These are phyloP conservation scores for Porcisia hertigi DNA, from an alignment of 208 protist species.

Conservation along the genomic window DNA sequence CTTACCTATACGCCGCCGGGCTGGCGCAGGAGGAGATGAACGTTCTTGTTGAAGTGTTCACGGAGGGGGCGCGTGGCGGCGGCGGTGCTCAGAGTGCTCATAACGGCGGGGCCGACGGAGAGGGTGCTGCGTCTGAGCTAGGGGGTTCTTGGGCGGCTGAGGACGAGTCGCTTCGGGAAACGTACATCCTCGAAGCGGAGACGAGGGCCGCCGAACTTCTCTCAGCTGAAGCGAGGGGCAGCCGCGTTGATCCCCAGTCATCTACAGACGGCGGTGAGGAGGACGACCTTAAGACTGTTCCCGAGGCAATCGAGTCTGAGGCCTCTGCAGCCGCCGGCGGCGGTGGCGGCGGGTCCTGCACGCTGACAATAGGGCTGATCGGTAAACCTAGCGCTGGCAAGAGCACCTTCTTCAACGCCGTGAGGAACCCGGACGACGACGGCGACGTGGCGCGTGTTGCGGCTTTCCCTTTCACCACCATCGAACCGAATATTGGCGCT, in stretches of 20 bases:
- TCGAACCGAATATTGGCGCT: conserved; percentile 89
- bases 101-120: conserved; percentile 9
- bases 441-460: conserved; percentile 84
- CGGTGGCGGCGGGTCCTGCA: conserved; percentile 56
- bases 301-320: conserved; percentile 3
- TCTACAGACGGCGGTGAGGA: conserved; percentile 9
- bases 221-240: conserved; percentile 9
- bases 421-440: conserved; percentile 81
- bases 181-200: conserved; percentile 42
- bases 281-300: not conserved
- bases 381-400: conserved; percentile 93
- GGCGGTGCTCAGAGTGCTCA: conserved; percentile 8
- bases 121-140: conserved; percentile 3
- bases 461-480: conserved; percentile 95
- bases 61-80: conserved; percentile 8
- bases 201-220: conserved; percentile 31
- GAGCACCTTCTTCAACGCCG: conserved; percentile 95
- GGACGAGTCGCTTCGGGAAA: conserved; percentile 38
- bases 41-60: conserved; percentile 38
- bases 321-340: conserved; percentile 1
- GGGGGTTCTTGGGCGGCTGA: conserved; percentile 37
- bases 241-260: not conserved
- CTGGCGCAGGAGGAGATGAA: conserved; percentile 37
- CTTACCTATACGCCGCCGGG: conserved; percentile 54
- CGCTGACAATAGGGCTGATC: conserved; percentile 92